Base-by-base conservation (phyloP, 108 stramenopile genomes). In the Discostella pseudostelligera region DNA sequence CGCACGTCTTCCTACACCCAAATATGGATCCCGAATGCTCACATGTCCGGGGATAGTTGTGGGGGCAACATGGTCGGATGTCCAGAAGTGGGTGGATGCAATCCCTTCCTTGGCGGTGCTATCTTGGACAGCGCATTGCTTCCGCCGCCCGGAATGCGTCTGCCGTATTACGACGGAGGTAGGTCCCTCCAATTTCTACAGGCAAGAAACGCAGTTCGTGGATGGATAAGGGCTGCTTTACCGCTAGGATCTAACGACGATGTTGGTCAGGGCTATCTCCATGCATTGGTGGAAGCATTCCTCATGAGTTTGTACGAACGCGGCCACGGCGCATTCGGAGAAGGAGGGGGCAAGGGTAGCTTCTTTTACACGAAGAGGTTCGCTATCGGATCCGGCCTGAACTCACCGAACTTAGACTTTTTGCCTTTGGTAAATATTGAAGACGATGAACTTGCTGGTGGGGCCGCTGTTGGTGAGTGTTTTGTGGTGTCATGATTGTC, bases 11-110 rank as follows among this genome's bases (percentile, higher is more conserved):
- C 87, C 12, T 89, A 93, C 62, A 90, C 87, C 9, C 89, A 93
- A 77, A 80, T 93, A 40, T 93, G 89, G 92, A 90, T 93, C 29
- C 92, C 89, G 2, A 51, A 85, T 63, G 93, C 93, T 11, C 83
- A 87, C 48, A 80, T 85, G 72, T 89, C 89, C 12, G 93, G 93
- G n/a, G 57, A 58, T 14, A 72, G 82, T 16, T 78, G 81, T 57
- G 93, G 93, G 2, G 73, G 85, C 0, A 76, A 76, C 53, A 69
- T 94, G 60, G 74, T 89, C 40, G 75, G 70, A 13, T 88, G 88
- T 72, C 84, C 86, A 3, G 93, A 90, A 70, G 88, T 88, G 14
- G 62, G 83, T 26, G 67, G 84, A 36, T 78, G 72, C 19, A 94
- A 94, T 74, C 72, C 79, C 19, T 94, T 94, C 58, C 65, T 90